phyloP scores from a whole-genome alignment of 352 stramenopile genomes.

The Phytopythium chamaehyphon region DNA sequence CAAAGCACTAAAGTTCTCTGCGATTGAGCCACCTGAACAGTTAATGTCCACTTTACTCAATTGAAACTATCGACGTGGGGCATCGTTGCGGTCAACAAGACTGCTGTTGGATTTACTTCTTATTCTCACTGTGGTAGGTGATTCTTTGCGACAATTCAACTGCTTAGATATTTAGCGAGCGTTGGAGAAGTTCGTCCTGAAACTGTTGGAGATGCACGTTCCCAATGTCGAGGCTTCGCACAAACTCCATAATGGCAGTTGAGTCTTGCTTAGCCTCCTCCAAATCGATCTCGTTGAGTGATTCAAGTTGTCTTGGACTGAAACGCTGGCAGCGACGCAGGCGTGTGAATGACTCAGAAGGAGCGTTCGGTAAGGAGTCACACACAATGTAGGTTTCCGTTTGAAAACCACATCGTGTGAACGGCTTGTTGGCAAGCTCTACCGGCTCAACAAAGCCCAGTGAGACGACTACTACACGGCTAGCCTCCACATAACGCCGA shows the following conservation, averaged over 20 bases:
- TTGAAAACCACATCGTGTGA: conserved; percentile 29
- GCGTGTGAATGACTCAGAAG: not conserved
- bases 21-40: too few relatives aligned
- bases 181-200: conserved; percentile 23
- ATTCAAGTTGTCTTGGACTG: not conserved
- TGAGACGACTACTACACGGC: conserved; percentile 49
- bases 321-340: conserved; percentile 3
- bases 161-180: too few relatives aligned
- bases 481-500: conserved; percentile 40
- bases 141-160: too few relatives aligned
- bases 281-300: conserved; percentile 13
- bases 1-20: too few relatives aligned
- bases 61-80: too few relatives aligned
- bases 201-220: conserved; percentile 26
- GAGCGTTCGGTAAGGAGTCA: conserved; percentile 2
- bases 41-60: too few relatives aligned
- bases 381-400: conserved; percentile 52
- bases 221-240: conserved; percentile 27
- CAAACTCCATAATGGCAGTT: conserved; percentile 27
- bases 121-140: too few relatives aligned
- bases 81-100: too few relatives aligned
- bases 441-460: conserved; percentile 38
- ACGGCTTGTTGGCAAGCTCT: conserved; percentile 45
- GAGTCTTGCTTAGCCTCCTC: conserved; percentile 18
- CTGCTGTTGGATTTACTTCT: too few relatives aligned